Base-by-base conservation (phyloP, 495 filamentous ascomycete genomes). In the Penicillium robsamsonii region DNA sequence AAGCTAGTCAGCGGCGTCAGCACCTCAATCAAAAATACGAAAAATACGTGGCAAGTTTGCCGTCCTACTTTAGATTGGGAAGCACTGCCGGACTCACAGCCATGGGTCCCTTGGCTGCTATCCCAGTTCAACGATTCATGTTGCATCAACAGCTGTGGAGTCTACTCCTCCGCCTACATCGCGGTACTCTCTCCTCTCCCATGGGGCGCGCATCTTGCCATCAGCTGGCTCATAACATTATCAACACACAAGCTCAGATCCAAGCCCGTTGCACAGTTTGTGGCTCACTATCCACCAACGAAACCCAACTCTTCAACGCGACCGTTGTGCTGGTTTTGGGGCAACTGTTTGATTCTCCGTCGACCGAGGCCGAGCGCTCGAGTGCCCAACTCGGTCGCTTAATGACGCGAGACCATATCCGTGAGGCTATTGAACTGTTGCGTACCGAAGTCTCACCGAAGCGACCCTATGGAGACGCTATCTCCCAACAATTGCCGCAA, bases 91-190 rank as follows among this genome's bases (percentile, higher is more conserved):
- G 64, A 40, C 60, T 69, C 13, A 58, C 42, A 29, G 56, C 57
- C 15, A 48, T 27, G 20, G 66, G 62, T 35, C 62, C 58, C 31
- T 25, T 62, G 57, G 64, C 57, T 17, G 69, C 66, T 4, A 63
- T 68, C 29, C 64, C 67, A 42, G 60, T 68, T 11, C 64, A 70
- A 4, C 60, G 62, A 59, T 71, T 55, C 57, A 64, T 71, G 64
- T 44, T 71, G 31, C 66, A 71, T 57, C 69, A 71, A 47, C 67
- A 71, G 57, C 58, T 71, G 2, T 71, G 69, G 69, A 57, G 58
- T 46, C 18, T 71, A 24, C 57, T 71, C 43, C 57, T 71, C 7
- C 59, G 67, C 41, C 57, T 72, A 8, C 57, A 70, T 51, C 65
- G 63, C 25, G 49, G 38, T 7, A 63, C 35, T 53, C 53, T 64